These are phyloP conservation scores for Helotiales sp. DNA, from an alignment of 2,329 filamentous ascomycete genomes.

Conservation along the genomic window DNA sequence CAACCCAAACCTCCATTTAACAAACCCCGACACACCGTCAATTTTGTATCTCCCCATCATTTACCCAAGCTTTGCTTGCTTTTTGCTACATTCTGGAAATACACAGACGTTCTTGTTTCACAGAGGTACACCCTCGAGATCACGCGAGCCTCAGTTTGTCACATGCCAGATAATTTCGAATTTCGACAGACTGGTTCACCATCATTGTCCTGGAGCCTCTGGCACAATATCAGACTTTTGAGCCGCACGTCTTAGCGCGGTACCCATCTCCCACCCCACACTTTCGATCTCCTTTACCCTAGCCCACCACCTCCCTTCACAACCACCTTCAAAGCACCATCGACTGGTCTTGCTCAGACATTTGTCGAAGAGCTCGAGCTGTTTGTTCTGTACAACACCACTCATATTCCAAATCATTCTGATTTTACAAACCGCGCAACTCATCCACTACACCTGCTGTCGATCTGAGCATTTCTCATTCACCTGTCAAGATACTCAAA, in stretches of 20 bases:
- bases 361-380: neutral
- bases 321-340: neutral
- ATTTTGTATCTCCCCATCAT: too few species aligned
- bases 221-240: too few species aligned
- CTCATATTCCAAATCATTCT: neutral
- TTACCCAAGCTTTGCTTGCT: too few species aligned
- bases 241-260: neutral
- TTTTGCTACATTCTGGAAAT: too few species aligned
- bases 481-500: conserved; percentile 15
- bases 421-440: neutral
- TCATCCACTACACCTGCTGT: neutral
- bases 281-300: neutral
- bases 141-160: too few species aligned
- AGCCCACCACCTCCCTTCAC: neutral
- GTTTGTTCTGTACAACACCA: neutral
- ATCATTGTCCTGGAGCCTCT: neutral
- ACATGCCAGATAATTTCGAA: too few species aligned
- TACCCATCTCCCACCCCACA: neutral
- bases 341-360: neutral
- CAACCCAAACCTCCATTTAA: too few species aligned
- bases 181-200: too few species aligned
- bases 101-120: too few species aligned
- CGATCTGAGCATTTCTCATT: neutral
- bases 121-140: too few species aligned
- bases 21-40: too few species aligned